Base-by-base conservation (phyloP, 495 filamentous ascomycete species). In the Hypomontagnella monticulosa region DNA sequence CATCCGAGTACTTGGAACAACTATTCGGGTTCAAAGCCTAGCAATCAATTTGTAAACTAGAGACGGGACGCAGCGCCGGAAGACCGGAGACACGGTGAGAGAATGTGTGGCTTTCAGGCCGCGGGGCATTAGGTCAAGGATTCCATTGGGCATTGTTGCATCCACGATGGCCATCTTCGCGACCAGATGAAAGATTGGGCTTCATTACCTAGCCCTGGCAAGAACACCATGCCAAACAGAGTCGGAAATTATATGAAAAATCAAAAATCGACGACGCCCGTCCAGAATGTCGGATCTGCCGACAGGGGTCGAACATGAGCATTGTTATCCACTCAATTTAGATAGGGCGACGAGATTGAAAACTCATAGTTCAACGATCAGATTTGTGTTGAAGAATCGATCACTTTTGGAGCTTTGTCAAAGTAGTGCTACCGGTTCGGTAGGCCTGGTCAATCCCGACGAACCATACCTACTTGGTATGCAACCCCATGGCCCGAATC, bases 111-210 rank as follows among this genome's bases (percentile, higher is more conserved):
- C 6, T 8, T 8, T 19, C 27, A 44, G 40, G 53, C 11, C 53
- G 14, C 27, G 30, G 30, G 27, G 11, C 12, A 6, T 15, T n/a
- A 20, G 18, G 11, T 38, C 9, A 38, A 14, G 9, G 36, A 38
- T 49, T 27, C 2, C 4, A 32, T 63, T 48, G 52, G 60, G 60
- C 52, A 63, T 38, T 16, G 11, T 18, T 57, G 44, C 44, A 34
- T 43, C n/a, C 8, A 18, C 19, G 16, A 15, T 3, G 12, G 23
- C 10, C 33, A 19, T 18, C 43, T 27, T 27, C 6, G 2, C 23
- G 6, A 6, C 23, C 23, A 27, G 23, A 6, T 33, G 38, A 18
- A 40, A 20, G 32, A 30, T 30, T 30, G 42, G 33, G 18, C 42
- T 27, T 37, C 11, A 10, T 9, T 47, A 10, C 23, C n/a, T n/a